These are phyloP conservation scores for Lactarius sp. DNA, from an alignment of 768 basidiomycete genomes.

Conservation along the genomic window DNA sequence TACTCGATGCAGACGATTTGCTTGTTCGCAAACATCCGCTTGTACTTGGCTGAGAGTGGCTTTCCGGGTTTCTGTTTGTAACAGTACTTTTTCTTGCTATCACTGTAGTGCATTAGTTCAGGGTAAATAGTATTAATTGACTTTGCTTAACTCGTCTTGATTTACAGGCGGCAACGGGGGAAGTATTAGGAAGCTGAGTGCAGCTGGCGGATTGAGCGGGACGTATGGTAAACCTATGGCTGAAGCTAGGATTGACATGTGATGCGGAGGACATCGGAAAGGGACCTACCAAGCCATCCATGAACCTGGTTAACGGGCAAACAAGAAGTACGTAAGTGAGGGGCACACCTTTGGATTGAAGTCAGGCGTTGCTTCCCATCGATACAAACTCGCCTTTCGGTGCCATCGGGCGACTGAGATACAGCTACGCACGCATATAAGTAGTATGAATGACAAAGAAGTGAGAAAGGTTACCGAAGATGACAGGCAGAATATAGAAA, in stretches of 20 bases:
- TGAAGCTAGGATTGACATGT: neutral
- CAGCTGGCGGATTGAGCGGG: neutral
- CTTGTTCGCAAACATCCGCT: slow-evolving; percentile 39
- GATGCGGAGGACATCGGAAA: neutral
- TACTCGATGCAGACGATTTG: slow-evolving; percentile 52
- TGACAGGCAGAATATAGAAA: slow-evolving; percentile 62
- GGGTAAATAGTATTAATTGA: too few relatives aligned
- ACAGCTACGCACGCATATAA: slow-evolving; percentile 36
- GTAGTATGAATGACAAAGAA: neutral
- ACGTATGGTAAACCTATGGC: slow-evolving; percentile 16
- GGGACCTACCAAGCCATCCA: slow-evolving; percentile 49
- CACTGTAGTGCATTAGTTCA: neutral
- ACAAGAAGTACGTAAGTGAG: neutral
- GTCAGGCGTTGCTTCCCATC: slow-evolving; percentile 74
- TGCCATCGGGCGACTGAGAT: slow-evolving; percentile 36
- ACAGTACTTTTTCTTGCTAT: slow-evolving; percentile 34
- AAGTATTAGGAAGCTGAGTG: neutral
- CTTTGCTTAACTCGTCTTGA: slow-evolving; percentile 36
- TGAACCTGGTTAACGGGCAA: slow-evolving; percentile 39
- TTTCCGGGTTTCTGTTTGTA: slow-evolving; percentile 31
- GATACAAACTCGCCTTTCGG: slow-evolving; percentile 49
- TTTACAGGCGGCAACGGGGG: slow-evolving; percentile 28
- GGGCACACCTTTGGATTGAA: slow-evolving; percentile 50
- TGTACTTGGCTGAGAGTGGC: slow-evolving; percentile 35
- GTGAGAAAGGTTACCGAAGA: slow-evolving; percentile 47